These are phyloP conservation scores for Stagonosporopsis vannaccii DNA, from an alignment of 2,329 filamentous ascomycete species.

Conservation along the genomic window DNA sequence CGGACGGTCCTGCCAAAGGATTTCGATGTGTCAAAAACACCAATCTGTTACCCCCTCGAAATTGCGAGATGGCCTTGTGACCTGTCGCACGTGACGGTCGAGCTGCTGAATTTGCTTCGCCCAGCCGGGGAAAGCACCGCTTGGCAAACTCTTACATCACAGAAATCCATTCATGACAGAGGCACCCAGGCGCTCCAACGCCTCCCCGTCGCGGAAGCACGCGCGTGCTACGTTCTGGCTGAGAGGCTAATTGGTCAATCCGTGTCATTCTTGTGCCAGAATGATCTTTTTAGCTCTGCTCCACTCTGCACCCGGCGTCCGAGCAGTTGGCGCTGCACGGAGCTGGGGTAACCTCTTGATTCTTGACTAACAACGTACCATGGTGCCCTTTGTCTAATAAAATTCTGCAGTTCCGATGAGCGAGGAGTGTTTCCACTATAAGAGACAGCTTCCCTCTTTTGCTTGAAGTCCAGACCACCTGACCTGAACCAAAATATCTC, in stretches of 20 bases:
- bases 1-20: conserved; percentile 31
- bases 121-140: conserved; percentile 17
- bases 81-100: conserved; percentile 26
- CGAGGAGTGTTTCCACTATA: conserved; percentile 32
- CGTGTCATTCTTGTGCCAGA: conserved; percentile 33
- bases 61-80: conserved; percentile 29
- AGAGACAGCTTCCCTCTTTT: conserved; percentile 25
- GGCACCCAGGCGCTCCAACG: conserved; percentile 27
- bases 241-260: conserved; percentile 17
- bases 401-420: conserved; percentile 30
- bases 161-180: conserved; percentile 26
- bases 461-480: conserved; percentile 18
- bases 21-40: conserved; percentile 42
- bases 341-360: conserved; percentile 36
- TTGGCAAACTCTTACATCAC: conserved; percentile 38
- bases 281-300: conserved; percentile 31
- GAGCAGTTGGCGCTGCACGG: conserved; percentile 35
- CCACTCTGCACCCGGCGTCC: conserved; percentile 35
- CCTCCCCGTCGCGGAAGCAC: conserved; percentile 31
- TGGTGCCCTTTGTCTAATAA: conserved; percentile 38
- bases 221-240: conserved; percentile 22
- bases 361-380: conserved; percentile 44
- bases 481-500: conserved; percentile 22
- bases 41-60: conserved; percentile 33
- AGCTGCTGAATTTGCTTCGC: conserved; percentile 25